phyloP scores from a whole-genome alignment of 1,139 yeast species.

The Magnusiomyces suaveolens region DNA sequence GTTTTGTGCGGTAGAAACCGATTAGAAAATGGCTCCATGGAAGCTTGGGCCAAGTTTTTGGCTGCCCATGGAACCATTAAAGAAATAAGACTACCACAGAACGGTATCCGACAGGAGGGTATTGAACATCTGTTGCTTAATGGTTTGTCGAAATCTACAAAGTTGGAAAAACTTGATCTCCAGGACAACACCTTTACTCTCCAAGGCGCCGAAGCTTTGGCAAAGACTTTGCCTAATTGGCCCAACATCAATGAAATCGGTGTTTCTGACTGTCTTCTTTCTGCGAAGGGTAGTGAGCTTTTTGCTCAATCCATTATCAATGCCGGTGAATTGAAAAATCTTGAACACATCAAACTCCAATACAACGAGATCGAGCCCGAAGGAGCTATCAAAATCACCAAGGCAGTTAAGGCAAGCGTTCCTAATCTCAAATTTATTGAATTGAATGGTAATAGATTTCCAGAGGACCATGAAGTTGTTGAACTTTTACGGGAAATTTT shows the following conservation, averaged over 20 bases:
- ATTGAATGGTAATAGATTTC: constrained; percentile 84
- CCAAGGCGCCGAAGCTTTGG: constrained; percentile 70
- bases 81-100: constrained; percentile 77
- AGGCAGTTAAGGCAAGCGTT: constrained; percentile 45
- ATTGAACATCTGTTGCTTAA: constrained; percentile 61
- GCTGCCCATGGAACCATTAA: constrained; percentile 68
- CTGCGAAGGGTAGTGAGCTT: constrained; percentile 57
- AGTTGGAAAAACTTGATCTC: constrained; percentile 64
- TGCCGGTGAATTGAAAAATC: constrained; percentile 24
- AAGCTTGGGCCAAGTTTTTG: constrained; percentile 50
- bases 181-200: constrained; percentile 92
- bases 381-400: constrained; percentile 49
- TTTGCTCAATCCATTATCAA: constrained; percentile 36
- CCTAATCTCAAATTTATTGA: constrained; percentile 60
- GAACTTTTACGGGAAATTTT: constrained; percentile 51
- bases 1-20: constrained; percentile 95
- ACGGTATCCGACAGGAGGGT: constrained; percentile 94
- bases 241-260: constrained; percentile 59
- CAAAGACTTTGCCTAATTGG: constrained; percentile 52
- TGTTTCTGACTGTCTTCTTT: constrained; percentile 80
- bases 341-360: constrained; percentile 64
- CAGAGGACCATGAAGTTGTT: constrained; percentile 60
- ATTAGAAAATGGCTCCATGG: constrained; percentile 84
- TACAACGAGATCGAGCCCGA: constrained; percentile 75
- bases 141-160: constrained; percentile 56